Base-by-base conservation (phyloP, 2,329 filamentous ascomycete species). In the Botrytis tulipae region DNA sequence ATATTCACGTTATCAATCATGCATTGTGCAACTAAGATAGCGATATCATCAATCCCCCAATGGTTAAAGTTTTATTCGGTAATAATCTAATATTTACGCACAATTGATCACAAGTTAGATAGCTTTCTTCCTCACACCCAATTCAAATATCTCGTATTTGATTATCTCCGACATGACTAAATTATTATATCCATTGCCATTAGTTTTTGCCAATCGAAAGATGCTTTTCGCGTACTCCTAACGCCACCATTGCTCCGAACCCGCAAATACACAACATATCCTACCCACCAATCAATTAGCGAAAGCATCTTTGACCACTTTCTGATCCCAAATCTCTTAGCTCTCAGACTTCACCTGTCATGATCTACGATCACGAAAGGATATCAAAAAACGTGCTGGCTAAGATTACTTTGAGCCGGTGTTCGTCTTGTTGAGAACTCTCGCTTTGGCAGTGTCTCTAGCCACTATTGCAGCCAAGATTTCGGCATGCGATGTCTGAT, bases 311-410 rank as follows among this genome's bases (percentile, higher is more conserved):
- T 44, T 44, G 16, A 18, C 16, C 42, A 44, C 42, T 44, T 44
- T 20, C 42, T 44, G 16, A 4, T 20, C 42, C 42, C 0, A 18
- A 5, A 5, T 44, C 6, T 18, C 42, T 44, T 7, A 18, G 16
- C 6, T 20, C 16, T 44, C 16, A 18, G 16, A 1, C 16, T 7
- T 44, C 16, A 44, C 5, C 12, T 54, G 0, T 16, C 12, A 9
- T 54, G 12, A 7, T 54, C 4, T 4, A 16, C 3, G 5, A 12
- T 16, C 7, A n/a, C 25, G 0, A 5, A n/a, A 16, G 2, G 3
- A n/a, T n/a, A 7, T n/a, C 48, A n/a, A n/a, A 3, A 6, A 54
- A 5, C 25, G 5, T 16, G 25, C 12, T 54, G 12, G 5, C 25
- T 3, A 16, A 7, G 12, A 54, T 54, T n/a, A 54, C 12, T n/a